Conservation (phyloP, 2,329 filamentous ascomycete genomes). For the Epichloe sibirici region DNA sequence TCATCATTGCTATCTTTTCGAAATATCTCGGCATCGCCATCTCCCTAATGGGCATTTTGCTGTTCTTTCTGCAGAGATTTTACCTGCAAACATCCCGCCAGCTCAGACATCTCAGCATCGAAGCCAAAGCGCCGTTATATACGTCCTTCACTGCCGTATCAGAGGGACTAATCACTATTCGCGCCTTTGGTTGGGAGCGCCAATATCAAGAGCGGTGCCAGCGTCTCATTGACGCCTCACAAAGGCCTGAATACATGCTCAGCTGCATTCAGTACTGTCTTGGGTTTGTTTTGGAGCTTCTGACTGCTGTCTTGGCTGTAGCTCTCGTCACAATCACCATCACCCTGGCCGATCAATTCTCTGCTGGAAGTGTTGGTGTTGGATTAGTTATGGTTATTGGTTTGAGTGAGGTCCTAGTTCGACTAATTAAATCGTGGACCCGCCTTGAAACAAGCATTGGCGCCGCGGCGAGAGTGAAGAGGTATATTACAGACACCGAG, state of each 20-base stretch:
- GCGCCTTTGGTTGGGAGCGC: slow-evolving; percentile 4
- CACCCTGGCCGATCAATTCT: too few relatives aligned
- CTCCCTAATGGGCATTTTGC: slow-evolving; percentile 22
- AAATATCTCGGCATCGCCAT: slow-evolving; percentile 1
- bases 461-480: not conserved
- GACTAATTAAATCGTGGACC: not conserved
- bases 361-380: not conserved
- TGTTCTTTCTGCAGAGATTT: slow-evolving; percentile 35
- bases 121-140: slow-evolving; percentile 27
- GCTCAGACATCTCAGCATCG: slow-evolving; percentile 42
- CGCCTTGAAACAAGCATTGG: not conserved
- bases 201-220: not conserved
- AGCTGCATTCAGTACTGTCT: slow-evolving; percentile 3
- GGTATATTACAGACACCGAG: not conserved
- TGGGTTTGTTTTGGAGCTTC: not conserved
- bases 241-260: slow-evolving; percentile 3
- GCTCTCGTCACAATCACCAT: not conserved
- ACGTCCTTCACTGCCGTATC: slow-evolving; percentile 11
- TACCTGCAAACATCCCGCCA: slow-evolving; percentile 46
- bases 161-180: slow-evolving; percentile 4
- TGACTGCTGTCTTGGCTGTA: not conserved
- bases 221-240: slow-evolving; percentile 1
- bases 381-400: not conserved
- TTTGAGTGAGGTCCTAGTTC: not conserved
- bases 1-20: not conserved